Conservation (phyloP, 75 land plant genomes). For the Adiantum capillusveneris region DNA sequence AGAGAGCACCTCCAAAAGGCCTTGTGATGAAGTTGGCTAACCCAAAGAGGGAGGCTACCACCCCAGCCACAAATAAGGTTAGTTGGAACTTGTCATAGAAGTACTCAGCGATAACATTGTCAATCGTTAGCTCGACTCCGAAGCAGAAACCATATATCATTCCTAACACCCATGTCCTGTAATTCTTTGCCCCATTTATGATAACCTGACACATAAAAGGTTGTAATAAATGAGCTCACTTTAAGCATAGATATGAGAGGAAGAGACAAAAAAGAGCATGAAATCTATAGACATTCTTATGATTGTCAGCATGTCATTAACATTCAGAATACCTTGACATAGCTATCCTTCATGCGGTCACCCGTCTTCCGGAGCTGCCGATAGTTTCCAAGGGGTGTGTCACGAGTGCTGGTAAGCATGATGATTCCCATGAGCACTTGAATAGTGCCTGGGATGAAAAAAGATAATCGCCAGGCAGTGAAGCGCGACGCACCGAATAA, state of each 20-base stretch:
- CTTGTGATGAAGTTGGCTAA: conserved; percentile 55
- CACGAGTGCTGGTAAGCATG: conserved; percentile 59
- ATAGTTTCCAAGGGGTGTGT: conserved; percentile 68
- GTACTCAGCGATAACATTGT: conserved; percentile 62
- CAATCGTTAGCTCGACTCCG: conserved; percentile 61
- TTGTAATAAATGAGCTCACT: too few species aligned
- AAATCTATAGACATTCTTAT: too few species aligned
- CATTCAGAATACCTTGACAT: conserved; percentile 57
- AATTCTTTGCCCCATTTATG: conserved; percentile 49
- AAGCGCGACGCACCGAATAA: conserved; percentile 41
- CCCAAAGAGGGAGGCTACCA: conserved; percentile 58
- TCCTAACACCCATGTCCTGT: conserved; percentile 62
- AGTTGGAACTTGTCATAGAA: conserved; percentile 59
- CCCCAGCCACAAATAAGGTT: conserved; percentile 56
- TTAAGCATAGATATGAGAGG: too few species aligned
- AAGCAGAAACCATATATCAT: conserved; percentile 57
- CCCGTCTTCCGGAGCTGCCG: conserved; percentile 46
- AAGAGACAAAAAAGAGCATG: too few species aligned
- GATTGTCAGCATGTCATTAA: too few species aligned
- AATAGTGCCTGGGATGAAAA: conserved; percentile 55
- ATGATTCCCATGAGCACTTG: conserved; percentile 52
- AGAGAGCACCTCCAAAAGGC: conserved; percentile 48
- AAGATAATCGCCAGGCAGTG: conserved; percentile 65
- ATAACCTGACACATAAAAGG: too few species aligned
- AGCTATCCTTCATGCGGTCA: conserved; percentile 44